A percentile compares a stretch with the other conserved stretches of the same genome.
These are phyloP conservation scores for Lagerstroemia speciosa DNA, from an alignment of 345 rosid species.

Conservation along the genomic window DNA sequence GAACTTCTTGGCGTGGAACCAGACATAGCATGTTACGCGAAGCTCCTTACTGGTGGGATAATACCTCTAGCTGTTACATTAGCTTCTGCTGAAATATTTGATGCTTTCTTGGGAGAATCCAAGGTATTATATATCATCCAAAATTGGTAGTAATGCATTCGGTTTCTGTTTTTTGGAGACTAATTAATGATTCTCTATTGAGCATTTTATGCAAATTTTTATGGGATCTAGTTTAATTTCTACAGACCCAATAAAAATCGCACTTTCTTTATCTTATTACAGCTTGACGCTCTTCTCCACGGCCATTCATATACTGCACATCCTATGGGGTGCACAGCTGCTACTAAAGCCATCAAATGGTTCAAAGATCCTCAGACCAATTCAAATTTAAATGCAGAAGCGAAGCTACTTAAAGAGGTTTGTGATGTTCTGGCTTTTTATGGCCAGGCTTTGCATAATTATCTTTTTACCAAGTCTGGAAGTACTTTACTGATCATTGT, in stretches of 20 bases:
- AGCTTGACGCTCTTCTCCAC: slow-evolving; percentile 90
- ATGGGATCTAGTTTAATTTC: background rate
- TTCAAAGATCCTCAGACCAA: slow-evolving; percentile 75
- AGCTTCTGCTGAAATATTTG: slow-evolving; percentile 59
- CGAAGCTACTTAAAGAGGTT: slow-evolving; percentile 65
- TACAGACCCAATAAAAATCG: background rate
- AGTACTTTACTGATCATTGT: background rate
- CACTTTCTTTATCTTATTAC: background rate
- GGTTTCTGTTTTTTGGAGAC: background rate
- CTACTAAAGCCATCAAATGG: slow-evolving; percentile 76
- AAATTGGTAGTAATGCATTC: background rate
- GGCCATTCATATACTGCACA: slow-evolving; percentile 96
- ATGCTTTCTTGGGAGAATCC: slow-evolving; percentile 79
- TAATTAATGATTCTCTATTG: background rate
- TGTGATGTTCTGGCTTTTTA: background rate
- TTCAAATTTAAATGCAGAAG: slow-evolving; percentile 41
- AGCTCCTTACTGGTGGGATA: slow-evolving; percentile 87
- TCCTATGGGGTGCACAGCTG: slow-evolving; percentile 89
- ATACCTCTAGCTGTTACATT: slow-evolving; percentile 85
- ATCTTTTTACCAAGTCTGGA: background rate
- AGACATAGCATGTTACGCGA: slow-evolving; percentile 91
- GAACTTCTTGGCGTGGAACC: slow-evolving; percentile 73
- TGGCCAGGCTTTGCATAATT: background rate
- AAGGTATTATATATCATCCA: slow-evolving; percentile 39
- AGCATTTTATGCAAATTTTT: background rate